Percentiles rank a stretch among this genome's conserved stretches.
phyloP scores from a whole-genome alignment of 169 alveolate genomes.

The Prorocentrum cordatum region DNA sequence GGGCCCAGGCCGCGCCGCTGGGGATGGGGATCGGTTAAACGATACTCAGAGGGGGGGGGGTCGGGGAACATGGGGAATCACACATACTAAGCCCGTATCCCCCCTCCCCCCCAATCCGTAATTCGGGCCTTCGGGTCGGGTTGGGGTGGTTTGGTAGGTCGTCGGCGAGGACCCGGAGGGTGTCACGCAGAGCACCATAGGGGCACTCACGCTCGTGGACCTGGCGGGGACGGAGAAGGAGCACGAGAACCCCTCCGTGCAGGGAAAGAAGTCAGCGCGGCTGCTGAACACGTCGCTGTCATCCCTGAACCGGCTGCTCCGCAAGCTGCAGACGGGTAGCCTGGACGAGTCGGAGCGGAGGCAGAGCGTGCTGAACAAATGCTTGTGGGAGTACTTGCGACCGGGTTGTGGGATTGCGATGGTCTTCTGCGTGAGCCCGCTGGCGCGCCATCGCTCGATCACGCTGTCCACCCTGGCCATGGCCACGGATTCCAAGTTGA shows the following conservation, averaged over 20 bases:
- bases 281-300: conserved; percentile 35
- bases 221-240: conserved; percentile 64
- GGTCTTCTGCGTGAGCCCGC: conserved; percentile 41
- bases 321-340: conserved; percentile 42
- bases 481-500: conserved; percentile 52
- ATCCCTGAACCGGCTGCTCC: conserved; percentile 31
- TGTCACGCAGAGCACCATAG: neutral
- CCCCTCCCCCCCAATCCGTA: too few relatives aligned
- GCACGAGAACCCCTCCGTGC: conserved; percentile 43
- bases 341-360: conserved; percentile 42
- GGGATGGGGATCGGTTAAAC: too few relatives aligned
- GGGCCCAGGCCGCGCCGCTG: too few relatives aligned
- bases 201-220: conserved; percentile 36
- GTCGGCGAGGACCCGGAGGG: too few relatives aligned
- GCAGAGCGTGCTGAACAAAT: conserved; percentile 59
- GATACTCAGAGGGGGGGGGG: too few relatives aligned
- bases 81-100: too few relatives aligned
- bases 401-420: conserved; percentile 59
- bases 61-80: too few relatives aligned
- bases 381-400: conserved; percentile 48
- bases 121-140: too few relatives aligned
- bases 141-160: too few relatives aligned
- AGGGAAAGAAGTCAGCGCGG: conserved; percentile 41
- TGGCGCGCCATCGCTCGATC: conserved; percentile 10
- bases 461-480: conserved; percentile 32